These are phyloP conservation scores for Pisolithus thermaeus DNA, from an alignment of 1,284 basidiomycete species.

Conservation along the genomic window DNA sequence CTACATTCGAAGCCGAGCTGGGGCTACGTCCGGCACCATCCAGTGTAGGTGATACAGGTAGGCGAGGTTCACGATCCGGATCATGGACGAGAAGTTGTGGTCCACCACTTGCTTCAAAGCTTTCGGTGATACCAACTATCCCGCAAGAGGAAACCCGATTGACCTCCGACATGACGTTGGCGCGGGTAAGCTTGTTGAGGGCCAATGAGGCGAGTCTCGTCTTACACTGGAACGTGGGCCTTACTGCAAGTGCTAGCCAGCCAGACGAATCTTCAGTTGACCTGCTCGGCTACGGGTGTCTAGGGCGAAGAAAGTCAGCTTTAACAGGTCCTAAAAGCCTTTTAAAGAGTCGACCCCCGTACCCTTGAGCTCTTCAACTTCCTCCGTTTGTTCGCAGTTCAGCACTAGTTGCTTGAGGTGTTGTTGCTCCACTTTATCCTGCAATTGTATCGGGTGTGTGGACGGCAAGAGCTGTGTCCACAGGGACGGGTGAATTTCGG, in stretches of 20 bases:
- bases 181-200: constrained; percentile 17
- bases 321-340: background rate
- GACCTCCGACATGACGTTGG: background rate
- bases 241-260: constrained; percentile 38
- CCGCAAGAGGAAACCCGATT: background rate
- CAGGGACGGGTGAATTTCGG: constrained; percentile 81
- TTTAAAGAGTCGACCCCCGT: constrained; percentile 3
- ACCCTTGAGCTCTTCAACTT: constrained; percentile 76
- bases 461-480: constrained; percentile 80
- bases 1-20: background rate
- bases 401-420: constrained; percentile 91
- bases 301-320: constrained; percentile 41
- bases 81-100: too few species aligned
- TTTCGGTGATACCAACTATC: background rate
- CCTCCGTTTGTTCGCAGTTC: constrained; percentile 81
- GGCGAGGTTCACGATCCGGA: too few species aligned
- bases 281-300: constrained; percentile 60
- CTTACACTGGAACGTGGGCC: constrained; percentile 10
- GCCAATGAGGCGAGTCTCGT: constrained; percentile 13
- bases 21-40: background rate
- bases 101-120: background rate
- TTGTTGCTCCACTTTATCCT: constrained; percentile 92
- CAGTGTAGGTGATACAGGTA: background rate
- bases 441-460: constrained; percentile 87
- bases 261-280: constrained; percentile 67